Percentiles rank a stretch among this genome's conserved stretches.
Evolutionary conservation across 2,329 filamentous ascomycete genomes (phyloP).

Genomic region (Geosmithia putterillii): DNA sequence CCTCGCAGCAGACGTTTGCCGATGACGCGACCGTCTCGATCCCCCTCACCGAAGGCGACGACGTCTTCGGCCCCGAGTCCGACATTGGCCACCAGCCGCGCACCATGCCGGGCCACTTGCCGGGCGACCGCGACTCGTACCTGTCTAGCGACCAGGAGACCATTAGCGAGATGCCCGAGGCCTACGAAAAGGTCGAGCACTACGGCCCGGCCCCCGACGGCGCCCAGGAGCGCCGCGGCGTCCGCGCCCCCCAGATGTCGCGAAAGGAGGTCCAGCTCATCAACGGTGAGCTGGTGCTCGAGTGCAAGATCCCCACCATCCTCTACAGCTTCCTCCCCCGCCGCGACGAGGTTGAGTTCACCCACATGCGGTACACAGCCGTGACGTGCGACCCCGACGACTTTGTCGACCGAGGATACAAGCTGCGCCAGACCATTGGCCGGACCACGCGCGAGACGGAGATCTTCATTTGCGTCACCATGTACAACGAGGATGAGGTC

Average conservation of each 20-base stretch:
- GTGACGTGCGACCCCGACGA: slow-evolving; percentile 98
- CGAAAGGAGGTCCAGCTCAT: slow-evolving; percentile 93
- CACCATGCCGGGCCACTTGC: slow-evolving; percentile 33
- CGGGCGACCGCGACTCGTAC: slow-evolving; percentile 36
- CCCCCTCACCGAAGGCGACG: slow-evolving; percentile 46
- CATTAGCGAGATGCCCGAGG: slow-evolving; percentile 28
- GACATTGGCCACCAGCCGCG: slow-evolving; percentile 38
- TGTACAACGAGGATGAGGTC: slow-evolving; percentile 99
- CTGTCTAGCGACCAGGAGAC: slow-evolving; percentile 40
- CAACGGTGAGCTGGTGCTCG: slow-evolving; percentile 92
- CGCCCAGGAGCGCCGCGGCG: slow-evolving; percentile 77
- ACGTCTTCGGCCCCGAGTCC: slow-evolving; percentile 58
- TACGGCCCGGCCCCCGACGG: slow-evolving; percentile 82
- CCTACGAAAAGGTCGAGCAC: slow-evolving; percentile 49
- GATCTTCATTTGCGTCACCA: slow-evolving; percentile 91
- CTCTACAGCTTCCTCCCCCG: slow-evolving; percentile 92
- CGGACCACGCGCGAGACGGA: slow-evolving; percentile 79
- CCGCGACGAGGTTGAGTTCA: slow-evolving; percentile 90
- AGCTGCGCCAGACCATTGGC: slow-evolving; percentile 82
- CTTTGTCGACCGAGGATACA: slow-evolving; percentile 80
- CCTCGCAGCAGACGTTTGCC: slow-evolving; percentile 38
- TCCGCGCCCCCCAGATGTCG: slow-evolving; percentile 74
- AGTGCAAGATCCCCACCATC: slow-evolving; percentile 98
- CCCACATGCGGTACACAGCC: slow-evolving; percentile 96
- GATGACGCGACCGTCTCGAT: slow-evolving; percentile 64